Conservation (phyloP, 106 monocot species). For the Ottelia alismoides region DNA sequence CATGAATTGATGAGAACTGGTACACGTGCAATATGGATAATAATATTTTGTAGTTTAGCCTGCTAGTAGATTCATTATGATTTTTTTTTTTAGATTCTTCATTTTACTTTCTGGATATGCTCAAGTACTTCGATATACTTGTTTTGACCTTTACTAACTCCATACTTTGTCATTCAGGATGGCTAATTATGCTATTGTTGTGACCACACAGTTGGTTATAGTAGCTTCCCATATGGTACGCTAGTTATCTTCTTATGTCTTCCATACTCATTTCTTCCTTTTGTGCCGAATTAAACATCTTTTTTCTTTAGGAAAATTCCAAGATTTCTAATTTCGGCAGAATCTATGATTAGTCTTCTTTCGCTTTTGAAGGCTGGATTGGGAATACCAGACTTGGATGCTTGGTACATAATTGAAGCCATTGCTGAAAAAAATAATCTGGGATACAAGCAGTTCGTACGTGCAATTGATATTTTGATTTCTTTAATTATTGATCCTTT, state of each 20-base stretch:
- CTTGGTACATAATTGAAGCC: conserved; percentile 89
- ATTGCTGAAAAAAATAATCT: conserved; percentile 93
- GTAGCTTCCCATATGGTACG: conserved; percentile 94
- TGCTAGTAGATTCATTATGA: too few species aligned
- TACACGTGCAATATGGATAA: too few species aligned
- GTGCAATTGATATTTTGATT: too few species aligned
- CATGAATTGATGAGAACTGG: too few species aligned
- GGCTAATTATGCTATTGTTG: conserved; percentile 69
- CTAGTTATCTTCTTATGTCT: background rate
- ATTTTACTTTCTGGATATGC: too few species aligned
- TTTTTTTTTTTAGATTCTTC: too few species aligned
- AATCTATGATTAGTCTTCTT: background rate
- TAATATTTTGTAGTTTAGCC: too few species aligned
- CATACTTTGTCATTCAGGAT: conserved; percentile 39
- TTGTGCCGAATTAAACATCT: too few species aligned
- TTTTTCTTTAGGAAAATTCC: background rate
- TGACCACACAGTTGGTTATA: conserved; percentile 77
- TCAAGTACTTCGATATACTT: too few species aligned
- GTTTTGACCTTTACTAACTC: too few species aligned
- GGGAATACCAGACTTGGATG: conserved; percentile 73
- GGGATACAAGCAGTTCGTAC: conserved; percentile 92
- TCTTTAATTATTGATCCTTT: too few species aligned
- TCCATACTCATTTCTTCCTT: background rate
- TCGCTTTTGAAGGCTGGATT: conserved; percentile 61
- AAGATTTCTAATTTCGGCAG: too few species aligned